Evolutionary conservation across 75 land plant species (phyloP), one percentile per base, ranked within the genome.

Genomic region (Picea glauca): DNA sequence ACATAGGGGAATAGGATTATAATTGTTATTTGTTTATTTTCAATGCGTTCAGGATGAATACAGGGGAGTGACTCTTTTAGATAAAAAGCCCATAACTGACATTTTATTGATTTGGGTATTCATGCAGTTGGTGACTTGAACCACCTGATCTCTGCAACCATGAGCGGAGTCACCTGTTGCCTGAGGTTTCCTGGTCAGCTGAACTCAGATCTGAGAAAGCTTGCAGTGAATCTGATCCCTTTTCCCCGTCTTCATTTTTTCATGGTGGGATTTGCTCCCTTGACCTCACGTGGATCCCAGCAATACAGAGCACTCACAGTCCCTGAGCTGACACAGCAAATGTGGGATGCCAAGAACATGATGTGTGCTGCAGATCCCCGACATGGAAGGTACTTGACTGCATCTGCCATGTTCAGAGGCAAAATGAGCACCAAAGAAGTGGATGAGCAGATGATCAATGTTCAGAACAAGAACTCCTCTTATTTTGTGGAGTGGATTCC

Each of bases 151-250:
- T 85, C 87, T 75, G 88, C 88, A 23, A 86, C 88, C 17, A 89
- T 89, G 90, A 86, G 88, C 80, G 90, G 90, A 11, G 85, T 89
- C 12, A 89, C 90, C 15, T 89, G 90, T 80, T 89, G 90, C 84
- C 84, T 89, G 20, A 54, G 90, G 57, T 86, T 88, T 77, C 89
- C 89, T 60, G 89, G 89, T 33, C 89, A 88, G 77, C 80, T 88
- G 43, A 88, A 88, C 80, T 85, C 89, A 18, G 89, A 88, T 76
- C 87, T 88, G 62, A 81, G 89, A 15, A 88, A 88, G 60, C 78
- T 87, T 23, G 89, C 89, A 3, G 89, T 87, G 57, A 87, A 87
- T 75, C 81, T 87, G 58, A 78, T 87, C 56, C 89, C 89, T 14
- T 87, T 87, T 65, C 89, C 88, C 8, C 87, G 89, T 20, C 88